A percentile compares a stretch with the other conserved stretches of the same genome.
phyloP scores from a whole-genome alignment of 768 basidiomycete genomes.

The Sporobolomyces phaffii region DNA sequence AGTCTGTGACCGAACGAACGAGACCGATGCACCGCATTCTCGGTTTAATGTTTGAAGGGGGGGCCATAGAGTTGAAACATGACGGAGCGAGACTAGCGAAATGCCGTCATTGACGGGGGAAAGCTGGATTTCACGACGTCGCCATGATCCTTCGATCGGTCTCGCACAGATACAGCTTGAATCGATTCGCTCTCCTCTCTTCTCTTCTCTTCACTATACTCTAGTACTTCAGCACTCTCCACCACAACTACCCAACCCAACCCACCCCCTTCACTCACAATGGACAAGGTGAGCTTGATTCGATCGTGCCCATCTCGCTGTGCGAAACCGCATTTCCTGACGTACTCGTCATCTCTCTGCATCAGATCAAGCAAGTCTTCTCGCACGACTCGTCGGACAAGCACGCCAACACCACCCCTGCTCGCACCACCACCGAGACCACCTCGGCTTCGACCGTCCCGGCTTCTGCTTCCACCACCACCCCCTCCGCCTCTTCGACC shows the following conservation, averaged over 20 bases:
- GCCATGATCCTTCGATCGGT: background rate
- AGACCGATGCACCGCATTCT: no score
- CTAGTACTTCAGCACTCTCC: background rate
- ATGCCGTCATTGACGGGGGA: no score
- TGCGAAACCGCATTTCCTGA: background rate
- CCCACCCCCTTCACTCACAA: background rate
- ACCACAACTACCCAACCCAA: background rate
- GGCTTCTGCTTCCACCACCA: background rate
- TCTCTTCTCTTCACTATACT: background rate
- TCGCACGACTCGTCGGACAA: constrained; percentile 23
- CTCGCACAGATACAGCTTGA: background rate
- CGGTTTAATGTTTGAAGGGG: no score
- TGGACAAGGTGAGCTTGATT: constrained; percentile 21
- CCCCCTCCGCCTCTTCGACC: background rate
- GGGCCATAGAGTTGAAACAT: no score
- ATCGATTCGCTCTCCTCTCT: background rate
- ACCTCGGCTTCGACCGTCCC: background rate
- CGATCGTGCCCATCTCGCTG: background rate
- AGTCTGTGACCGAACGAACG: no score
- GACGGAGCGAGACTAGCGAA: no score
- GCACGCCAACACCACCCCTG: background rate
- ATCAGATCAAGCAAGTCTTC: constrained; percentile 33
- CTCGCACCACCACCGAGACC: background rate
- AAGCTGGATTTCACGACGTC: no score
- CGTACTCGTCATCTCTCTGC: background rate